Evolutionary conservation across 805 yeast genomes (phyloP).

Genomic region (Scheffersomyces coipomensis): DNA sequence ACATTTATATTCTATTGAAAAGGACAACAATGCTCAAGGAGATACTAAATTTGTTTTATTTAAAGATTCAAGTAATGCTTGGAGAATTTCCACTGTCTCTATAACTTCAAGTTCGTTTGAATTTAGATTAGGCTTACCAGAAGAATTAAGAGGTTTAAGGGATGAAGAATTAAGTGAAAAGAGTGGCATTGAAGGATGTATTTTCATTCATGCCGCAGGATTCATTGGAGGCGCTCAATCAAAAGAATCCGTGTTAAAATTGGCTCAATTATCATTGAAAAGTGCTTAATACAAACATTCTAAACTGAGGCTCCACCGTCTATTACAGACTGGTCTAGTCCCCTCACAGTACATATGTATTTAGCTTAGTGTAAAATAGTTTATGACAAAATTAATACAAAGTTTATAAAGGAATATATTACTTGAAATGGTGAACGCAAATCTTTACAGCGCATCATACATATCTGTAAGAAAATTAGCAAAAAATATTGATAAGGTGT

Average conservation of each 20-base stretch:
- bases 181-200: conserved; percentile 83
- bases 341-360: too few species aligned
- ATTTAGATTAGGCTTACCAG: conserved; percentile 85
- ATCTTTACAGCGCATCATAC: too few species aligned
- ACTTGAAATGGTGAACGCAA: too few species aligned
- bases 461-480: too few species aligned
- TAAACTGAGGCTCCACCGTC: too few species aligned
- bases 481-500: too few species aligned
- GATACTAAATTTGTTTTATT: conserved; percentile 75
- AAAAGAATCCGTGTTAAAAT: conserved; percentile 68
- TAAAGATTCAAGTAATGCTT: conserved; percentile 64
- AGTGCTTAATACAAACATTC: too few species aligned
- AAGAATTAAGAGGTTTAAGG: conserved; percentile 92
- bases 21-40: conserved; percentile 52
- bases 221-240: conserved; percentile 94
- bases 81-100: conserved; percentile 95
- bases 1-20: conserved; percentile 76
- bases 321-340: too few species aligned
- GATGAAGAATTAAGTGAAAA: conserved; percentile 74
- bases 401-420: background rate
- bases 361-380: too few species aligned
- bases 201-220: conserved; percentile 94
- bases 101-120: conserved; percentile 73
- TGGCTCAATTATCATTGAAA: conserved; percentile 52
- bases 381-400: too few species aligned